Evolutionary conservation across 441 rosid species (phyloP).

Genomic region (Croton setiger): DNA sequence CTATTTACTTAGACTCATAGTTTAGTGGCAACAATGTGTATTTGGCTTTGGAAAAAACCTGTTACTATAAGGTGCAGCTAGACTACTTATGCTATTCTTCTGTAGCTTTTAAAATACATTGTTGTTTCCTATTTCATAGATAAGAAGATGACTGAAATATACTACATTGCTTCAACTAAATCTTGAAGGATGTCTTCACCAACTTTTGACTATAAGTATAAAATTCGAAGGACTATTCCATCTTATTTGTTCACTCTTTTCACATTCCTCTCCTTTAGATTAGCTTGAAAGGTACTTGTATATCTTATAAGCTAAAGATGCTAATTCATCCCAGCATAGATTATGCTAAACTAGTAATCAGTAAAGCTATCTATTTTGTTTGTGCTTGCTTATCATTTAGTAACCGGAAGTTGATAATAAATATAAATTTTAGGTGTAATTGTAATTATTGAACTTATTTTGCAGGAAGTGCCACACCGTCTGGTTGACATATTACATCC

Average conservation of each 20-base stretch:
- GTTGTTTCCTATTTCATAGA: background rate
- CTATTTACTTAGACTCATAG: background rate
- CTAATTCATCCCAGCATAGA: background rate
- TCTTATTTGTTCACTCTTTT: background rate
- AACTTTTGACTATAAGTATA: background rate
- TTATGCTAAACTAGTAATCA: background rate
- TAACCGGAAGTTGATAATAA: background rate
- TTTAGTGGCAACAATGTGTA: too few species aligned
- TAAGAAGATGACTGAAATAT: background rate
- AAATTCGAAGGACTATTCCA: background rate
- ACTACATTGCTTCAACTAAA: background rate
- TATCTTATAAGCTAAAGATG: background rate
- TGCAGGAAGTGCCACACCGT: constrained; percentile 85
- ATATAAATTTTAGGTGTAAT: background rate
- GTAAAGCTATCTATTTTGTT: background rate
- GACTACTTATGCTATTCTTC: background rate
- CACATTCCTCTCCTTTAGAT: background rate
- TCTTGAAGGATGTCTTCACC: background rate
- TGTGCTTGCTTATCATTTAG: constrained; percentile 1
- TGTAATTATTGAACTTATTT: background rate
- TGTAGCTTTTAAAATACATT: background rate
- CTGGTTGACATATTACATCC: constrained; percentile 80
- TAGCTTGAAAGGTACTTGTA: background rate
- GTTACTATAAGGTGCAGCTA: background rate
- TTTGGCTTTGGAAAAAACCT: background rate